Evolutionary conservation across 1,284 basidiomycete species (phyloP), one percentile per base, ranked within the genome.

Genomic region (Jaminaea rosea): DNA sequence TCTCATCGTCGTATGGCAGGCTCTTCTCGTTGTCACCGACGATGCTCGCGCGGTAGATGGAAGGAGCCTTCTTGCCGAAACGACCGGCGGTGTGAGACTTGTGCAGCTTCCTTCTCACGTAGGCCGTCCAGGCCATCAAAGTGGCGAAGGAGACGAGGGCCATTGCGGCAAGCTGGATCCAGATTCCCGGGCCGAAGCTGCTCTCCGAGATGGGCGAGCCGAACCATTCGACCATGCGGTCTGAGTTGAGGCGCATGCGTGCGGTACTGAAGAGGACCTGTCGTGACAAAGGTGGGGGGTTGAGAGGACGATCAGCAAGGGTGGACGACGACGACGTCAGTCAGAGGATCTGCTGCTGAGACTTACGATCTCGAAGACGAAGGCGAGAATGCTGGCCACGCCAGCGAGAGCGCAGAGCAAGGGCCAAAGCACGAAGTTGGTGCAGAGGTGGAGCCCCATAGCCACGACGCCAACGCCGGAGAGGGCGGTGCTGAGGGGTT

Each of bases 301-400:
- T n/a, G n/a, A n/a, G n/a, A n/a, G n/a, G n/a, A n/a, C n/a, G n/a
- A n/a, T n/a, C n/a, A n/a, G n/a, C n/a, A n/a, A n/a, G n/a, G n/a
- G n/a, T n/a, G n/a, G n/a, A n/a, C n/a, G n/a, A n/a, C n/a, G n/a
- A n/a, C n/a, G n/a, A n/a, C n/a, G n/a, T n/a, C n/a, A n/a, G n/a
- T n/a, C n/a, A n/a, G n/a, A n/a, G n/a, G n/a, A n/a, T n/a, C n/a
- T n/a, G n/a, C n/a, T n/a, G n/a, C n/a, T n/a, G n/a, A n/a, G n/a
- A n/a, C n/a, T n/a, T n/a, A n/a, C 23, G 39, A 42, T 42, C 19
- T 42, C 39, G 23, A 42, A 42, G 13, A 42, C 39, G 23, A 42
- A 42, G 13, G 39, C 39, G 23, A 42, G 39, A 23, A 23, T 23
- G 13, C 15, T 23, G 19, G 23, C 11, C 4, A 23, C 39, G 11